phyloP scores from a whole-genome alignment of 2,329 filamentous ascomycete species.

The Aspergillus pseudoterreus region DNA sequence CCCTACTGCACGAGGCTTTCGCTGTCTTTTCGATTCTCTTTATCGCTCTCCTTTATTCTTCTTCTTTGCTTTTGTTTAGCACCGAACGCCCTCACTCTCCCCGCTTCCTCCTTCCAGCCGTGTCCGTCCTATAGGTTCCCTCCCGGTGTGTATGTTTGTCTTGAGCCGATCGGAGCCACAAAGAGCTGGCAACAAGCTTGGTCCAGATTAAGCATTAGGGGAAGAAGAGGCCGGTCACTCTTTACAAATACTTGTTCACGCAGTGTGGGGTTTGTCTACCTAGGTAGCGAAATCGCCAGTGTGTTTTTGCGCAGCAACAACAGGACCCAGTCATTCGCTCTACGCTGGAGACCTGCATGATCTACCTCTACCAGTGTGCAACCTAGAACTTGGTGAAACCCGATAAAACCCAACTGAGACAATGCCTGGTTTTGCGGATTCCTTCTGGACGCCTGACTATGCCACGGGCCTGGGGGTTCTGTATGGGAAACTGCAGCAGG shows the following conservation, averaged over 20 bases:
- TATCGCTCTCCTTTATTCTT: background rate
- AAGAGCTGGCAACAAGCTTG: conserved; percentile 8
- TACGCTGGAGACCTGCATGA: too few species aligned
- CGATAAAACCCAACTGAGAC: conserved; percentile 27
- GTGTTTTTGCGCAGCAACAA: conserved; percentile 1
- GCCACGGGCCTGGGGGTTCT: conserved; percentile 91
- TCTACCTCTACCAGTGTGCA: too few species aligned
- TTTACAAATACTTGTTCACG: background rate
- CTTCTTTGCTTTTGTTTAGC: conserved; percentile 1
- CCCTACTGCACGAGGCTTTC: background rate
- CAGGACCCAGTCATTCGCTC: too few species aligned
- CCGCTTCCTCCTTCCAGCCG: conserved; percentile 8
- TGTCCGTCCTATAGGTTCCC: conserved; percentile 13
- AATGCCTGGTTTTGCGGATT: conserved; percentile 89
- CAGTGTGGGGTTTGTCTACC: background rate
- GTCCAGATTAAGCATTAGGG: conserved; percentile 4
- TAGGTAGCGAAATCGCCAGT: background rate
- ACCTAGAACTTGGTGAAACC: background rate
- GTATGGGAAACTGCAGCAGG: conserved; percentile 95
- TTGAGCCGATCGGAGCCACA: conserved; percentile 9
- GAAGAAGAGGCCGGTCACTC: conserved; percentile 13
- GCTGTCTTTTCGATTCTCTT: background rate
- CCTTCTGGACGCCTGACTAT: conserved; percentile 98
- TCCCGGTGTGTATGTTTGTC: conserved; percentile 10
- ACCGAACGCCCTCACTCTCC: background rate